Base-by-base conservation (phyloP, 306 rosid genomes). In the Phaseolus lunatus region DNA sequence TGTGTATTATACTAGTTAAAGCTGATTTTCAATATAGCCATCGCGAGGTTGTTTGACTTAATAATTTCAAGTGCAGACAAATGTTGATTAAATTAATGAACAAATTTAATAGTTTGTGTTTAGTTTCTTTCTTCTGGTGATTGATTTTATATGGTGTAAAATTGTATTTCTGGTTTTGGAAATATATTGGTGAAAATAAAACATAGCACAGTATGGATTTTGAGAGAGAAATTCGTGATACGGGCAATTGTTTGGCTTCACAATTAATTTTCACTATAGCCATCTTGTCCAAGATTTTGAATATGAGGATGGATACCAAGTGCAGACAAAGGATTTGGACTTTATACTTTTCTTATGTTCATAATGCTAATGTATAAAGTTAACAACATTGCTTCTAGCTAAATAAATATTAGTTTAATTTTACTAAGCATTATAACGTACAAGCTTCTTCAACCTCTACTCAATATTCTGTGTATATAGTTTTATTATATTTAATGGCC, bases 401-500 rank as follows among this genome's bases (percentile, higher is more conserved):
- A 20, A 57, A 48, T n/a, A 22, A 14, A 27, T 35, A 53, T 29
- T 26, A 44, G 29, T 62, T 61, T 62, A 41, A 52, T 85, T 66
- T 81, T 15, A 48, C 54, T 67, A 24, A n/a, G 44, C 48, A 56
- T 70, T 27, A 20, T 37, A 15, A 16, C 67, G 1, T n/a, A 59
- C 3, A 48, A 62, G 76, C 44, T 63, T 84, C 10, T 26, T 19
- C 47, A 45, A 67, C 45, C 68, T 71, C 35, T 65, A 23, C 14
- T 59, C 61, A 70, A 45, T 70, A 47, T 71, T 39, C 14, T 31
- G 26, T 57, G 59, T 5, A 11, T 52, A 54, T 9, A 26, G 56
- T 23, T 71, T 65, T 79, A 37, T 59, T 72, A 41, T 61, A 35
- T 80, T 72, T 66, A 29, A 39, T 76, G 44, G 70, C 26, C 33